These are phyloP conservation scores for Yamadazyma atmosphaerica DNA, from an alignment of 1,139 yeast species.

Conservation along the genomic window DNA sequence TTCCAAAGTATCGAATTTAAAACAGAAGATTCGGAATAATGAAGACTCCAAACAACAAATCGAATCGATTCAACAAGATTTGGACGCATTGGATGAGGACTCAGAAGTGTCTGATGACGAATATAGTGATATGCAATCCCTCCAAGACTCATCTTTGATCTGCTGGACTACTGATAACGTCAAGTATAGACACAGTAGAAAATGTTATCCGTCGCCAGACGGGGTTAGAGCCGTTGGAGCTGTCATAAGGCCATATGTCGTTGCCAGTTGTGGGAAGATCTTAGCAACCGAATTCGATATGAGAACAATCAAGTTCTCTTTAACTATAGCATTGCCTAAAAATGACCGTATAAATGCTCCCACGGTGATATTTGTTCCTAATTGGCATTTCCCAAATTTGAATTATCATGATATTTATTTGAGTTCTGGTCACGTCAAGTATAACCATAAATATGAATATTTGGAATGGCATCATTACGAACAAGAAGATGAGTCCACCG, in stretches of 20 bases:
- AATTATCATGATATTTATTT: conserved; percentile 44
- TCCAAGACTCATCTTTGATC: conserved; percentile 18
- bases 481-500: conserved; percentile 2
- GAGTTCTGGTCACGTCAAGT: conserved; percentile 57
- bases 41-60: conserved; percentile 1
- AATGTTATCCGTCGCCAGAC: conserved; percentile 47
- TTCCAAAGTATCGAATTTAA: conserved; percentile 11
- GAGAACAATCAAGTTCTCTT: conserved; percentile 40
- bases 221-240: conserved; percentile 75
- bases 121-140: conserved; percentile 14
- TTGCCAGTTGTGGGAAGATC: conserved; percentile 57
- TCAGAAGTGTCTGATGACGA: conserved; percentile 12
- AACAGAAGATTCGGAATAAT: conserved; percentile 8
- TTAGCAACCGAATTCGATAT: conserved; percentile 56
- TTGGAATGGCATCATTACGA: conserved; percentile 70
- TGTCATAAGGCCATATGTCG: conserved; percentile 69
- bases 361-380: conserved; percentile 68
- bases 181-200: conserved; percentile 21
- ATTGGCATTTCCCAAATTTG: conserved; percentile 60
- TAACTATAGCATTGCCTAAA: conserved; percentile 39
- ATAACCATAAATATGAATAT: conserved; percentile 51
- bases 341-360: conserved; percentile 25
- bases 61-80: conserved; percentile 8
- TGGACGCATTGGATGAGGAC: conserved; percentile 13
- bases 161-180: conserved; percentile 27